Evolutionary conservation across 1,284 basidiomycete species (phyloP).

Genomic region (Trametes hirsuta): DNA sequence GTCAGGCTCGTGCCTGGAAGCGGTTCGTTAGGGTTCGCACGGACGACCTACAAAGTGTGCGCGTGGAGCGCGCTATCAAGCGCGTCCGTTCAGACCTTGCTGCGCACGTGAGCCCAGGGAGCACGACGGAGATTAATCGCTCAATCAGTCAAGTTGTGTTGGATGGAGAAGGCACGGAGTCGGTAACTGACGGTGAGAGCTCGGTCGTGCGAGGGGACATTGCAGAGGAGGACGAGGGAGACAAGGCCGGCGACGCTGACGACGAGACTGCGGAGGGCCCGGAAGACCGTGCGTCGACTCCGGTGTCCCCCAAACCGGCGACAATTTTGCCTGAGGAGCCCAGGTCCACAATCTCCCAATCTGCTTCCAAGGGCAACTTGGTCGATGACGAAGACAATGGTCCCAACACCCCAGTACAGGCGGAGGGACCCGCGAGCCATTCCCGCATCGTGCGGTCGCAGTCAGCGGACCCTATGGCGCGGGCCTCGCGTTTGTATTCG

Average conservation of each 20-base stretch:
- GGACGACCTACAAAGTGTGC: slow-evolving; percentile 85
- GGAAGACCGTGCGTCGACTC: slow-evolving; percentile 30
- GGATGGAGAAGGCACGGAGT: slow-evolving; percentile 29
- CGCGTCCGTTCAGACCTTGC: slow-evolving; percentile 85
- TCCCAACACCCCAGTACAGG: slow-evolving; percentile 43
- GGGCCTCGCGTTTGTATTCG: slow-evolving; percentile 57
- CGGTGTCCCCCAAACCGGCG: slow-evolving; percentile 30
- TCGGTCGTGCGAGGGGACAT: slow-evolving; percentile 11
- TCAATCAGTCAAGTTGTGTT: slow-evolving; percentile 36
- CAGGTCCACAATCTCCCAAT: neutral
- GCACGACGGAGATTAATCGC: slow-evolving; percentile 31
- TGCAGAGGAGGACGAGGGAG: slow-evolving; percentile 20
- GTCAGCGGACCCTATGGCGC: slow-evolving; percentile 71
- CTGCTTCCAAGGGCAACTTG: slow-evolving; percentile 14
- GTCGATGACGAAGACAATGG: slow-evolving; percentile 34
- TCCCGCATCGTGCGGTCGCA: slow-evolving; percentile 54
- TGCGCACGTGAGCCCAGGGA: slow-evolving; percentile 52
- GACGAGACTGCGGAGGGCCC: slow-evolving; percentile 23
- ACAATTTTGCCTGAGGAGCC: slow-evolving; percentile 7
- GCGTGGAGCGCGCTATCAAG: slow-evolving; percentile 86
- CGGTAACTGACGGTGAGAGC: slow-evolving; percentile 34
- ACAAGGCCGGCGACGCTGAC: slow-evolving; percentile 13
- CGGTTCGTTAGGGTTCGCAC: slow-evolving; percentile 84
- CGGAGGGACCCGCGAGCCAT: slow-evolving; percentile 40
- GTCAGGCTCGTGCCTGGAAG: slow-evolving; percentile 76